Base-by-base conservation (phyloP, 2,329 filamentous ascomycete genomes). In the Domatiomyces catenatus region DNA sequence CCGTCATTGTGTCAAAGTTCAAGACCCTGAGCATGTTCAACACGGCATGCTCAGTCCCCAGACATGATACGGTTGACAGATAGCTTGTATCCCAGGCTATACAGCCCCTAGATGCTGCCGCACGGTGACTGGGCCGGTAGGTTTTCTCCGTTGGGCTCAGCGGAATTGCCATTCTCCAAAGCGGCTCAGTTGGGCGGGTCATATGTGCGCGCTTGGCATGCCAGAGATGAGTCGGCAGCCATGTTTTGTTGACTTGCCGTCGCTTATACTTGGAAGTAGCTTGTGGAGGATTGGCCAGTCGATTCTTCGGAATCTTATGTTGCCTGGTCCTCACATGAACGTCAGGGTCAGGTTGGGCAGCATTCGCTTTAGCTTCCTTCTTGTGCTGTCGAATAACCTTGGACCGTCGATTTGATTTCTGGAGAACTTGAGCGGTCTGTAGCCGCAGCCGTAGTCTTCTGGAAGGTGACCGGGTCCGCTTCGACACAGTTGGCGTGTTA, bases 81-180 rank as follows among this genome's bases (percentile, higher is more conserved):
- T 95, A 98, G 64, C 89, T 96, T 72, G 80, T 86, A 67, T 98
- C 92, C 88, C 90, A 96, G 1, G 81, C 81, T 44, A 96, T 73
- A 19, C 83, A 83, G 4, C 92, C 89, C 56, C 82, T 79, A 48
- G 82, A 75, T 24, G 81, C 80, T 48, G 81, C 79, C 19, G 86
- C 83, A 56, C 89, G 80, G 69, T 96, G 88, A 0, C 86, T 92
- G 45, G 86, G 80, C 48, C 92, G 75, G 64, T 95, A 95, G 48
- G 83, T 81, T 71, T 98, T 98, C 62, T 87, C 82, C 24, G 84
- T 93, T 0, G 90, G 87, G 3, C 85, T 87, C 56, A 94, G 66
- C 0, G 89, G 87, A 20, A 96, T 71, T 0, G 86, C 80, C 66
- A 95, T 94, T 42, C 88, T 78, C 92, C 92, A 98, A n/a, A 92